Evolutionary conservation across 257 asterid genomes (phyloP), one percentile per base, ranked within the genome.

Genomic region (Jacaranda mimosifolia): DNA sequence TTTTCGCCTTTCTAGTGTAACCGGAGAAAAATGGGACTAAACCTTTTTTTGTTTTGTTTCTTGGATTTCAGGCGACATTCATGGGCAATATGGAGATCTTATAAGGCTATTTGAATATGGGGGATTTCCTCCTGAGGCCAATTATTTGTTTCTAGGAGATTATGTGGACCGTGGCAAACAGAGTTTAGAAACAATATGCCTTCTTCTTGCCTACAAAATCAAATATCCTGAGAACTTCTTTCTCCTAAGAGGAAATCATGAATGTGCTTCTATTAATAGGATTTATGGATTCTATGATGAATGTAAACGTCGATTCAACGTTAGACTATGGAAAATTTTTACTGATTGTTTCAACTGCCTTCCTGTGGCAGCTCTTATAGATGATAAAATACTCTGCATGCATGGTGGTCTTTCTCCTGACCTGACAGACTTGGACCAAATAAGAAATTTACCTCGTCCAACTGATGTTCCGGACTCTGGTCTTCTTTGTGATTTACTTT

Each of bases 321-420:
- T 87, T 58, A 87, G 91, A 77, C 86, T 89, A 13, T 89, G 94
- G 94, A 89, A 89, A 81, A 77, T 80, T 77, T 89, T 89, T 77
- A 89, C 94, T 35, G 94, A 89, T 9, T 87, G 91, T 83, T 89
- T 89, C 76, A 89, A 89, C 83, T 90, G 92, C 87, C 92, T 90
- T 79, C 95, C 95, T 32, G 95, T 90, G 78, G 92, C 95, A 66
- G 95, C 91, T 72, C 85, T 90, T 81, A 87, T 90, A 77, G 95
- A 90, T 75, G 95, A 87, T 77, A 90, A 90, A 79, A 90, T 90
- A 70, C 92, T 90, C 72, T 90, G 95, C 81, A 90, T 90, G 95
- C 95, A 90, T 73, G 96, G 95, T 38, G 95, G 95, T 82, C 92
- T 90, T 75, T 90, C 95, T 81, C 95, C 95, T 9, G 94, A 89